Evolutionary conservation across 352 stramenopile species (phyloP).

Genomic region (Globisporangium perplexum): DNA sequence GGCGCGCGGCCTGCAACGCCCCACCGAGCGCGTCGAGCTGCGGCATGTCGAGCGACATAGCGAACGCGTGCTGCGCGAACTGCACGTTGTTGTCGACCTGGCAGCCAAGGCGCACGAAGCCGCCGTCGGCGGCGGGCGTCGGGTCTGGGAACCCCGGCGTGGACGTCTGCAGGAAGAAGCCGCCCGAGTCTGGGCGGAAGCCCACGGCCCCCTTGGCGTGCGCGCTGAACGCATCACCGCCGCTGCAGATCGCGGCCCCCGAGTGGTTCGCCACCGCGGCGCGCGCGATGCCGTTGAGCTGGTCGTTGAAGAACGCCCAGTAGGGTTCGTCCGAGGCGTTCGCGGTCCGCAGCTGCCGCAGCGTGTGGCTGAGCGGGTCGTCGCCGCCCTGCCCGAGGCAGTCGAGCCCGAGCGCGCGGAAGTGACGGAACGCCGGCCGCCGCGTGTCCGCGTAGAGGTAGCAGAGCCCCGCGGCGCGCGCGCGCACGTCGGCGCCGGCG

Average conservation of each 20-base stretch:
- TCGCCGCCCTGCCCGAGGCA: conserved; percentile 72
- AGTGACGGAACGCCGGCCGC: conserved; percentile 46
- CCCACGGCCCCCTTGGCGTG: conserved; percentile 68
- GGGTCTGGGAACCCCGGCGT: conserved; percentile 77
- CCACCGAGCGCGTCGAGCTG: conserved; percentile 36
- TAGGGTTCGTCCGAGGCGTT: conserved; percentile 18
- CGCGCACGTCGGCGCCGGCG: conserved; percentile 17
- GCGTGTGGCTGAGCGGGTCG: conserved; percentile 67
- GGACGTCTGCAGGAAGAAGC: conserved; percentile 72
- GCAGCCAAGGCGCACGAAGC: conserved; percentile 67
- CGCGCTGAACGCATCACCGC: conserved; percentile 51
- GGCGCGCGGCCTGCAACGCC: conserved; percentile 42
- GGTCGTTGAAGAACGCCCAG: conserved; percentile 79
- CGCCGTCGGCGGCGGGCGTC: conserved; percentile 16
- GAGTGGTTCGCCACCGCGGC: conserved; percentile 13
- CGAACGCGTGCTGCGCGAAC: conserved; percentile 69
- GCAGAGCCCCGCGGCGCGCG: conserved; percentile 56
- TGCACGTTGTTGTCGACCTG: conserved; percentile 74
- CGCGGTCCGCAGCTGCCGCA: conserved; percentile 34
- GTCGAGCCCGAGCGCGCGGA: conserved; percentile 63
- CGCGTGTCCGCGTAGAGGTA: conserved; percentile 73
- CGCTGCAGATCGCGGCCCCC: conserved; percentile 28
- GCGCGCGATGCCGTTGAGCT: conserved; percentile 61
- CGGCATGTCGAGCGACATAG: conserved; percentile 42
- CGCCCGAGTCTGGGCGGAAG: conserved; percentile 37